These are phyloP conservation scores for Eutypa lata DNA, from an alignment of 2,329 filamentous ascomycete genomes.

Conservation along the genomic window DNA sequence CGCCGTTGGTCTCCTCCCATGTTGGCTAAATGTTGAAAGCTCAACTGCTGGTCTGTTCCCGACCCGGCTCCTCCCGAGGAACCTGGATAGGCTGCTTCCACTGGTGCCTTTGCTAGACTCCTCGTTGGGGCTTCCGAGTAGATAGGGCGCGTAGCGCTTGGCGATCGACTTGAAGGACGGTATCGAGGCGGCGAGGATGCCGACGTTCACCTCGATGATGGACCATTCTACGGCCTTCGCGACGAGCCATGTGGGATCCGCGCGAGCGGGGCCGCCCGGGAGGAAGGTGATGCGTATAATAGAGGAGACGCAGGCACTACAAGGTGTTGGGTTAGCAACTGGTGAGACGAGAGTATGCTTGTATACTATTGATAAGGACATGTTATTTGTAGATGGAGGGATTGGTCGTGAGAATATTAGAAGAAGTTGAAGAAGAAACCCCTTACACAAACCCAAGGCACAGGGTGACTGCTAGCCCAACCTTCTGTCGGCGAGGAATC, in stretches of 20 bases:
- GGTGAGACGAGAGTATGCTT: too few relatives aligned
- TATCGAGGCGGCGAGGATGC: conserved; percentile 32
- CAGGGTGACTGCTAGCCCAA: conserved; percentile 39
- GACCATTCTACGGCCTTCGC: conserved; percentile 39
- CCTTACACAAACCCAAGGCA: conserved; percentile 40
- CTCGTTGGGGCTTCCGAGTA: conserved; percentile 23
- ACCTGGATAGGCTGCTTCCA: not conserved
- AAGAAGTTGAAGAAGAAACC: too few relatives aligned
- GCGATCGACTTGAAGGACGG: conserved; percentile 31
- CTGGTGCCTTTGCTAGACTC: not conserved
- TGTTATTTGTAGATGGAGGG: too few relatives aligned
- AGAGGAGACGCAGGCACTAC: conserved; percentile 41
- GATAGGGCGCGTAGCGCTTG: conserved; percentile 36
- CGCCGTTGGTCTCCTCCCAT: too few relatives aligned
- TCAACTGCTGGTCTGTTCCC: too few relatives aligned
- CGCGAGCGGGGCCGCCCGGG: conserved; percentile 36
- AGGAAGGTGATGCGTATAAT: conserved; percentile 45
- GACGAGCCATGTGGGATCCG: conserved; percentile 32
- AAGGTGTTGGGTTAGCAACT: too few relatives aligned
- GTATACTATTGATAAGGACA: too few relatives aligned
- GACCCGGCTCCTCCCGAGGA: too few relatives aligned
- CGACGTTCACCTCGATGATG: conserved; percentile 32
- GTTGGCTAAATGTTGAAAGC: too few relatives aligned
- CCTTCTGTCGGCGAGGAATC: conserved; percentile 41
- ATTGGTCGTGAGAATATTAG: too few relatives aligned